Evolutionary conservation across 148 eudicot species (phyloP), one percentile per base, ranked within the genome.

Genomic region (Rhododendron griersonianum): DNA sequence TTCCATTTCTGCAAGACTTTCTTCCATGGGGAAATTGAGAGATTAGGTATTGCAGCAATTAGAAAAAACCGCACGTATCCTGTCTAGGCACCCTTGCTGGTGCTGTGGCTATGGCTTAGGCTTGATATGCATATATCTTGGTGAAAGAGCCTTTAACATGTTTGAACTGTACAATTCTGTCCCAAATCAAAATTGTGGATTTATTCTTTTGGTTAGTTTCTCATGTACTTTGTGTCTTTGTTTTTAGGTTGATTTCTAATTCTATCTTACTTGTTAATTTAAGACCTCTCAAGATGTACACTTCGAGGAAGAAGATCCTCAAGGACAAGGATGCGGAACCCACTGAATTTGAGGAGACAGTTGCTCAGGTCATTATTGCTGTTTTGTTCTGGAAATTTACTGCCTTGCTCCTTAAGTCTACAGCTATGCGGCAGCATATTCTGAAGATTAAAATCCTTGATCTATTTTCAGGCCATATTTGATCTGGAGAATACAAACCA

Each of bases 291-390:
- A 93, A 90, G 59, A 94, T 94, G 96, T 93, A 90, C 81, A 94
- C 95, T 37, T 86, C 95, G 1, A 85, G 57, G 87, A 91, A 89
- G 90, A 94, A 94, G 86, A 93, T 94, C 69, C 91, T 86, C 69
- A 94, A 94, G 45, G 95, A 94, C 7, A 93, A 93, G 94, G 94
- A 89, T 82, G 91, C 91, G 16, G 95, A 93, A 19, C 94, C 93
- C 5, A 87, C 89, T 67, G 96, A 94, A 18, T 91, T 93, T 44
- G 96, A 94, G 78, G 96, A 93, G 88, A 21, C 89, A 67, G 95
- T 94, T 91, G 94, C 95, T 44, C 96, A 94, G 96, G 96, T 94
- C 59, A 16, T 50, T 75, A 61, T 33, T 16, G 28, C n/a, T 76
- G 1, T 37, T 84, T 16, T 69, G 19, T 30, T 71, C 1, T 55